Evolutionary conservation across 1,284 basidiomycete species (phyloP).

Genomic region (Ustilago shanxiensis): DNA sequence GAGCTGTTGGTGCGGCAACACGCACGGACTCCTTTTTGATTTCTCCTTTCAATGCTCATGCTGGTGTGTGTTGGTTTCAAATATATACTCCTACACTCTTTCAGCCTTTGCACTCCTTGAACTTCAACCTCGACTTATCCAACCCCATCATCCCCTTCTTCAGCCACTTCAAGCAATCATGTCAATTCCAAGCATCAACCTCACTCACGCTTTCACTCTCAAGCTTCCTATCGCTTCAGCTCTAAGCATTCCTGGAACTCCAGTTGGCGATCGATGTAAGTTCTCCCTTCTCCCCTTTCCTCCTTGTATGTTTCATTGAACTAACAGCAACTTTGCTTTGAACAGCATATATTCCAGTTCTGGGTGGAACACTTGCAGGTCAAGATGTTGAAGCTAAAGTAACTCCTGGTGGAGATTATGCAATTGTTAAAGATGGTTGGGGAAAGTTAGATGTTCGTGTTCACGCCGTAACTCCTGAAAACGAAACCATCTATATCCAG

Average conservation of each 20-base stretch:
- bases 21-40: background rate
- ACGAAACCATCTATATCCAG: slow-evolving; percentile 42
- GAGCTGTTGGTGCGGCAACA: background rate
- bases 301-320: no score
- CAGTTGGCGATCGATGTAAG: slow-evolving; percentile 41
- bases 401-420: slow-evolving; percentile 41
- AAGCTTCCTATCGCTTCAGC: slow-evolving; percentile 23
- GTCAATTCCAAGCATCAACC: slow-evolving; percentile 38
- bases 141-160: background rate
- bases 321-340: no score
- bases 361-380: slow-evolving; percentile 31
- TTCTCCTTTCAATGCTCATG: no score
- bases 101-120: no score
- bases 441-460: slow-evolving; percentile 47
- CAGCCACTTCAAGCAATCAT: slow-evolving; percentile 5
- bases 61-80: no score
- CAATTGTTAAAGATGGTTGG: slow-evolving; percentile 45
- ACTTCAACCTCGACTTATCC: no score
- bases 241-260: slow-evolving; percentile 19
- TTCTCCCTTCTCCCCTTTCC: background rate
- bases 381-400: slow-evolving; percentile 35
- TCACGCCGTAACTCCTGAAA: slow-evolving; percentile 33
- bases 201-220: slow-evolving; percentile 42
- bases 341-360: slow-evolving; percentile 33
- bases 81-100: no score